Evolutionary conservation across 768 basidiomycete genomes (phyloP).

Genomic region (Kwoniella sp.): DNA sequence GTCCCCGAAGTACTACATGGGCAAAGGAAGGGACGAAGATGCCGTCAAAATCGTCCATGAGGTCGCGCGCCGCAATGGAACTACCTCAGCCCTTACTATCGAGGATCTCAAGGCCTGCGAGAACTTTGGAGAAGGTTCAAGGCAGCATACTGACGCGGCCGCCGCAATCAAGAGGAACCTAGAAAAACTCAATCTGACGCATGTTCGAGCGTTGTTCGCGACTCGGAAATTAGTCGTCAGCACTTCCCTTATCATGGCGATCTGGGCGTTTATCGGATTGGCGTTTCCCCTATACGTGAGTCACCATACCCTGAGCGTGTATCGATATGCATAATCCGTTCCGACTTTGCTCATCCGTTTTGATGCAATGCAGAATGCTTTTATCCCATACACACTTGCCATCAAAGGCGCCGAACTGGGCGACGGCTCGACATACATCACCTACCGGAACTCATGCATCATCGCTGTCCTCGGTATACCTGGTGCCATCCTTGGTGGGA

Average conservation of each 20-base stretch:
- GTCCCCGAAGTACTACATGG: constrained; percentile 73
- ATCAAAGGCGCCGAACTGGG: constrained; percentile 72
- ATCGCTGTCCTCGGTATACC: constrained; percentile 70
- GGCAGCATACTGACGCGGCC: constrained; percentile 54
- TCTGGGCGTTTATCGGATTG: constrained; percentile 73
- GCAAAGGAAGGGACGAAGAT: constrained; percentile 60
- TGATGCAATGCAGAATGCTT: constrained; percentile 61
- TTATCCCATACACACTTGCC: constrained; percentile 61
- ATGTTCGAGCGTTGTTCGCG: constrained; percentile 68
- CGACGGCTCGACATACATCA: constrained; percentile 69
- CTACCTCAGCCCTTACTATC: constrained; percentile 60
- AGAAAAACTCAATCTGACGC: constrained; percentile 57
- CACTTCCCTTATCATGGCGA: constrained; percentile 64
- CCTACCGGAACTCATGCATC: constrained; percentile 70
- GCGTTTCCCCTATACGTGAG: constrained; percentile 65
- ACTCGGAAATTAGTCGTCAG: constrained; percentile 69
- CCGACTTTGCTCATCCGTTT: background rate
- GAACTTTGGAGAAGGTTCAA: constrained; percentile 11
- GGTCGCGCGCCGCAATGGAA: constrained; percentile 68
- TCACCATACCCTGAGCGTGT: background rate
- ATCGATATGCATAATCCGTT: background rate
- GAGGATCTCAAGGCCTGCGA: constrained; percentile 59
- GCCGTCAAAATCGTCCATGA: constrained; percentile 60
- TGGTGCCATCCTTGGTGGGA: constrained; percentile 71
- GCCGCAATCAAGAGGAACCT: constrained; percentile 60